A percentile compares a stretch with the other conserved stretches of the same genome.
Evolutionary conservation across 2,329 filamentous ascomycete species (phyloP).

Genomic region (Apiospora hydei): DNA sequence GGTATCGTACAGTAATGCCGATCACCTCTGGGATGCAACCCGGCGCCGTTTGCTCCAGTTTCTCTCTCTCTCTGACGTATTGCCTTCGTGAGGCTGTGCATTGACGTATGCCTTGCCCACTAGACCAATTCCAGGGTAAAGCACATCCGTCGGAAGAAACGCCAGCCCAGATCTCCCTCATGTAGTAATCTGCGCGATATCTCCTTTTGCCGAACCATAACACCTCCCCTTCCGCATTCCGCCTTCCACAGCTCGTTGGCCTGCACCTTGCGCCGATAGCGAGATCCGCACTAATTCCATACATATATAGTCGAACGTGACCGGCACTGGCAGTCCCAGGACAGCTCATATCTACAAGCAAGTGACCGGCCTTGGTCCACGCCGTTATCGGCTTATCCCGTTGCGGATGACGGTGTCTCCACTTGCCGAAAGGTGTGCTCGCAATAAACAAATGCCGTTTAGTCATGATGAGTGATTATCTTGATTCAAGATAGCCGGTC

Average conservation of each 20-base stretch:
- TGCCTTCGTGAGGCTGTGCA: constrained; percentile 14
- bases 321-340: not conserved
- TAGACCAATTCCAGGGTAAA: constrained; percentile 8
- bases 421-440: not conserved
- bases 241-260: not conserved
- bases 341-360: too few species aligned
- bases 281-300: not conserved
- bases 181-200: not conserved
- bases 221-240: not conserved
- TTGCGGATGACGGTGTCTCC: constrained; percentile 15
- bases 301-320: not conserved
- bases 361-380: not conserved
- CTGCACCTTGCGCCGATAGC: not conserved
- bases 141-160: not conserved
- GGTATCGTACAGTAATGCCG: not conserved
- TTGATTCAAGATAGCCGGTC: not conserved
- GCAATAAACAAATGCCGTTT: not conserved
- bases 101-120: constrained; percentile 15
- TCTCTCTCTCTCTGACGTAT: constrained; percentile 1
- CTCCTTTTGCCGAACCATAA: not conserved
- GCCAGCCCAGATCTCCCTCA: not conserved
- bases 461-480: constrained; percentile 20
- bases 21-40: not conserved
- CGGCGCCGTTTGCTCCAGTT: not conserved
- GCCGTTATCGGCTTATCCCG: constrained; percentile 14